Evolutionary conservation across 2,329 filamentous ascomycete genomes (phyloP).

Genomic region (Teratosphaeriaceae sp.): DNA sequence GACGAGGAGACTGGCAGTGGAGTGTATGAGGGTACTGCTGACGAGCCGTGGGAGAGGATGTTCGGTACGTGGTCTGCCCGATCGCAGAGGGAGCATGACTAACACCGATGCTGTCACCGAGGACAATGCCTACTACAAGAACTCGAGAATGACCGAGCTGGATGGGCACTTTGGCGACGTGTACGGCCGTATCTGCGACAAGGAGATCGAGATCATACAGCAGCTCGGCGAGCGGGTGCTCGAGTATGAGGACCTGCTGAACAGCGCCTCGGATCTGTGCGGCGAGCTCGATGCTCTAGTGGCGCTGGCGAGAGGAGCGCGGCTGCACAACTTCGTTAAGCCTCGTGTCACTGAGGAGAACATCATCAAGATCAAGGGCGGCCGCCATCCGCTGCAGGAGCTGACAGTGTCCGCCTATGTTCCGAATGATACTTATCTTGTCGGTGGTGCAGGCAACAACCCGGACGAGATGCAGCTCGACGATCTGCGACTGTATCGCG

Average conservation of each 20-base stretch:
- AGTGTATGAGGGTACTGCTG: conserved; percentile 54
- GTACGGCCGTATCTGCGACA: conserved; percentile 76
- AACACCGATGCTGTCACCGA: too few species aligned
- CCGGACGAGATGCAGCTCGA: background rate
- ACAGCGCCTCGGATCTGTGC: conserved; percentile 67
- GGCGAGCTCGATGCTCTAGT: conserved; percentile 83
- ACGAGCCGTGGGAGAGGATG: conserved; percentile 66
- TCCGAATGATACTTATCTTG: conserved; percentile 68
- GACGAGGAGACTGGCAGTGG: conserved; percentile 53
- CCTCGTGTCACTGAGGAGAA: conserved; percentile 67
- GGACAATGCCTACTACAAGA: conserved; percentile 77
- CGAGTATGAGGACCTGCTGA: conserved; percentile 59
- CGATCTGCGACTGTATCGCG: background rate
- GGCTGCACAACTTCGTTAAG: conserved; percentile 61
- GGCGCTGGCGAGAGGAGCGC: conserved; percentile 71
- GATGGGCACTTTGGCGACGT: conserved; percentile 79
- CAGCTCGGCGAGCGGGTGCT: conserved; percentile 65
- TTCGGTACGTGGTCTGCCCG: too few species aligned
- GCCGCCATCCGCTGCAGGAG: conserved; percentile 83
- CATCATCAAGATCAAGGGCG: conserved; percentile 65
- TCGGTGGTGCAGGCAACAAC: conserved; percentile 48
- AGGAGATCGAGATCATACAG: conserved; percentile 84
- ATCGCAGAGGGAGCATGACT: too few species aligned
- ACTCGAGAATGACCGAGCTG: conserved; percentile 69
- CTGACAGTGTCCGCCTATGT: conserved; percentile 74